Evolutionary conservation across 352 stramenopile species (phyloP).

Genomic region (Globisporangium carolinianum): DNA sequence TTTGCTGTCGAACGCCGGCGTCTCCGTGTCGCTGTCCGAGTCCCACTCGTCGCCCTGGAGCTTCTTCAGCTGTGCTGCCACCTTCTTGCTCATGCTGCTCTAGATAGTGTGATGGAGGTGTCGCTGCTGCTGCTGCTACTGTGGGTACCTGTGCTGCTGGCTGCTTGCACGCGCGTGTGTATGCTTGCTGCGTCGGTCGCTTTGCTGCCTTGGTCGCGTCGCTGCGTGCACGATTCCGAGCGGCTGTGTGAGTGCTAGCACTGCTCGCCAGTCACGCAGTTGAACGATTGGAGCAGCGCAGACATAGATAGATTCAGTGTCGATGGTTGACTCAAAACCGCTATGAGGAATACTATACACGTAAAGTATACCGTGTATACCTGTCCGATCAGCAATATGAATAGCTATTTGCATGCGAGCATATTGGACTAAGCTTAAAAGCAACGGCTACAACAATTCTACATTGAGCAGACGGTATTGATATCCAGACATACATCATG

Average conservation of each 20-base stretch:
- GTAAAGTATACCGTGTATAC: no score
- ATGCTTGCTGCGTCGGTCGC: background rate
- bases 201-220: slow-evolving; percentile 3
- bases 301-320: no score
- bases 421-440: no score
- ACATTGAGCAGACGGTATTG: no score
- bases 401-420: no score
- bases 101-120: no score
- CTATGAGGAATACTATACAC: no score
- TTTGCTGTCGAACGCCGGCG: slow-evolving; percentile 32
- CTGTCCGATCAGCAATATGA: no score
- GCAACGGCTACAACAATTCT: no score
- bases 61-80: slow-evolving; percentile 73
- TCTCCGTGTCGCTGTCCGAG: slow-evolving; percentile 71
- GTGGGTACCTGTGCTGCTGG: background rate
- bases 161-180: background rate
- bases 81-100: slow-evolving; percentile 64
- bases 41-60: slow-evolving; percentile 80
- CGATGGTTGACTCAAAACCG: no score
- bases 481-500: no score
- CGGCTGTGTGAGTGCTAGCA: background rate
- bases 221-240: slow-evolving; percentile 8
- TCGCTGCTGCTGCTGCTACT: background rate
- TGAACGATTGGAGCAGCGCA: slow-evolving; percentile 26
- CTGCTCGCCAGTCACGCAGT: slow-evolving; percentile 3